Evolutionary conservation across 2,329 filamentous ascomycete species (phyloP), one percentile per base, ranked within the genome.

Genomic region (Colletotrichum australisinense): DNA sequence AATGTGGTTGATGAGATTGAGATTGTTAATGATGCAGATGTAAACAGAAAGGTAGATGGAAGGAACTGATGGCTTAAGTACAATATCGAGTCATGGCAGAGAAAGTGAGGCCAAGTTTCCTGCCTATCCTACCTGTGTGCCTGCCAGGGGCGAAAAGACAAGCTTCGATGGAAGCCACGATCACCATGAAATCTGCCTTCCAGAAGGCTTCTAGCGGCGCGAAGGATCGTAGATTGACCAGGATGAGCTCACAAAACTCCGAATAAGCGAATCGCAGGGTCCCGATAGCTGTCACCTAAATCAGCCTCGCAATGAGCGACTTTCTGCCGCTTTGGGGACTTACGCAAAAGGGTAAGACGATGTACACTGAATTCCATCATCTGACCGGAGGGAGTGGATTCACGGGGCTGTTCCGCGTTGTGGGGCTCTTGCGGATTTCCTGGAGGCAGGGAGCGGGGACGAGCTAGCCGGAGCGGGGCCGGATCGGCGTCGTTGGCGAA

Each of bases 201-300:
- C 52, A 19, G 58, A 72, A 53, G 22, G 22, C 49, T 72, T 72
- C 69, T 63, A 69, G 69, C 64, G 42, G 65, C 38, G 1, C 28
- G 53, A 42, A 69, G 57, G 65, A 69, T 69, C 58, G 30, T 22
- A 26, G 14, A 8, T 1, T 2, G 16, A 14, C 26, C 4, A 22
- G 38, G 4, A 55, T 63, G 52, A 58, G 26, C 22, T n/a, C 58
- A 35, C 9, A 12, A 42, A n/a, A 22, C n/a, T 7, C 19, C 57
- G 46, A 56, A 46, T 30, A n/a, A 22, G 42, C 46, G 7, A 53
- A 53, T 53, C 12, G 19, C 19, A n/a, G 16, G n/a, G 11, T 32
- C 5, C 5, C 4, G 1, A 59, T 22, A n/a, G 12, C 32, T 46
- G 24, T 65, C 7, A n/a, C 46, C 49, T 57, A 14, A 4, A 49